These are phyloP conservation scores for Hypoxylon lenormandii DNA, from an alignment of 495 filamentous ascomycete genomes.

Conservation along the genomic window DNA sequence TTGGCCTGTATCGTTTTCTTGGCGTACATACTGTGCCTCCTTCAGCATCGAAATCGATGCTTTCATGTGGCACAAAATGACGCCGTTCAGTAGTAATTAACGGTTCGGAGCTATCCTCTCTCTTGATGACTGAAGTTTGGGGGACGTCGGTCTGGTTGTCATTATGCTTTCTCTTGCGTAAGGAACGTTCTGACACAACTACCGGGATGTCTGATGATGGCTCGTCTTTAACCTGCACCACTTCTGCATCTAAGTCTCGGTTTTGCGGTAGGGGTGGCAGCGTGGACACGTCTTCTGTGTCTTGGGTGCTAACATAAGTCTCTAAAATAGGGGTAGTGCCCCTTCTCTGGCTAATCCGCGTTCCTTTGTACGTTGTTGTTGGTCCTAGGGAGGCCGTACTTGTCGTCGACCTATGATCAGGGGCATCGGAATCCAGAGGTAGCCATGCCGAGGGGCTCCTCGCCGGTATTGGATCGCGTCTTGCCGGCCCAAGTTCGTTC, in stretches of 20 bases:
- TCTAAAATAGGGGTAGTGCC: not conserved
- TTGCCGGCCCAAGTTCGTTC: not conserved
- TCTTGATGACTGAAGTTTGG: slow-evolving; percentile 50
- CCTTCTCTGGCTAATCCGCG: not conserved
- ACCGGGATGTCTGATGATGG: slow-evolving; percentile 60
- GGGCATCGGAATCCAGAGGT: not conserved
- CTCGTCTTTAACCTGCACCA: slow-evolving; percentile 55
- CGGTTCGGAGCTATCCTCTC: slow-evolving; percentile 51
- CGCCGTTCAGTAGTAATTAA: slow-evolving; percentile 51
- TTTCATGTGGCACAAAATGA: slow-evolving; percentile 61
- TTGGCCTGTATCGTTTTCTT: slow-evolving; percentile 59
- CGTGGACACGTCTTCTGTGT: slow-evolving; percentile 10
- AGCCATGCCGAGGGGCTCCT: slow-evolving; percentile 6
- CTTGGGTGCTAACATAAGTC: slow-evolving; percentile 7
- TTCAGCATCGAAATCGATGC: slow-evolving; percentile 80
- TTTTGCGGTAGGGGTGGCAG: slow-evolving; percentile 49
- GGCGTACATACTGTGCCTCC: slow-evolving; percentile 73
- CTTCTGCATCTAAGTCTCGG: not conserved
- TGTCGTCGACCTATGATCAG: not conserved
- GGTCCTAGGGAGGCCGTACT: not conserved
- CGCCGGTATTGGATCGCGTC: not conserved
- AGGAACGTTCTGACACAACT: slow-evolving; percentile 57
- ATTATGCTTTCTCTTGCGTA: slow-evolving; percentile 57
- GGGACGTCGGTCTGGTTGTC: slow-evolving; percentile 24
- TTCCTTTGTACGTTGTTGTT: not conserved